Percentiles rank a stretch among this genome's conserved stretches.
phyloP scores from a whole-genome alignment of 352 stramenopile genomes.

The Pythium aristosporum region DNA sequence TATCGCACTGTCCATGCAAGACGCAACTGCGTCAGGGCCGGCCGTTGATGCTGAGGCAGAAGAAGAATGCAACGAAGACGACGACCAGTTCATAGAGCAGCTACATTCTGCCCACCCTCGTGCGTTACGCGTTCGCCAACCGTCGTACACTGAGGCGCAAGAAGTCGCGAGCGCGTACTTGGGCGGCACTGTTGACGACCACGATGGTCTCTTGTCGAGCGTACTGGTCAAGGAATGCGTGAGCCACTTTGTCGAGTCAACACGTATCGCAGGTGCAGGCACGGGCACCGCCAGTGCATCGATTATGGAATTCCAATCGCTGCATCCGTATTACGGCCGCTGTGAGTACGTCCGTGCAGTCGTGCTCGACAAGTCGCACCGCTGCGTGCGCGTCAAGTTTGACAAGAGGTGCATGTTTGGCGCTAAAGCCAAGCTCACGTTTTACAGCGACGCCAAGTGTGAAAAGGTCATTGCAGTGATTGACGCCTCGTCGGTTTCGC shows the following conservation, averaged over 20 bases:
- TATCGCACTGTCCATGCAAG: constrained; percentile 48
- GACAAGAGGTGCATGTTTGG: constrained; percentile 76
- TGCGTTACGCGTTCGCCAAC: constrained; percentile 34
- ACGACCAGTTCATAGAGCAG: constrained; percentile 19
- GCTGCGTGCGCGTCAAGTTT: constrained; percentile 76
- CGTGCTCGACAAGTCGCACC: constrained; percentile 44
- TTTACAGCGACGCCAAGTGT: constrained; percentile 73
- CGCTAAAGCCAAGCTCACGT: constrained; percentile 64
- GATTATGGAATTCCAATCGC: constrained; percentile 64
- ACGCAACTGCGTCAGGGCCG: neutral
- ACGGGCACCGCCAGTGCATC: constrained; percentile 2
- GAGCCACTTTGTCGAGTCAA: constrained; percentile 83
- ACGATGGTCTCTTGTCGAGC: constrained; percentile 63
- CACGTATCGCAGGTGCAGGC: constrained; percentile 62
- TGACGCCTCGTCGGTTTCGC: constrained; percentile 39
- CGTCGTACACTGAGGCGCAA: constrained; percentile 63
- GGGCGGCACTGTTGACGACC: constrained; percentile 46
- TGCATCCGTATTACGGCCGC: constrained; percentile 84
- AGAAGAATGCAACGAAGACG: constrained; percentile 32
- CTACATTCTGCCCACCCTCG: constrained; percentile 13
- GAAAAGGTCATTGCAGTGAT: constrained; percentile 52
- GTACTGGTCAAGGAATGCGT: constrained; percentile 85
- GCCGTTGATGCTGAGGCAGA: constrained; percentile 25
- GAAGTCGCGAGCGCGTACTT: constrained; percentile 57
- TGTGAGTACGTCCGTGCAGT: constrained; percentile 78